phyloP scores from a whole-genome alignment of 768 basidiomycete genomes.

The Lentinula raphanica region DNA sequence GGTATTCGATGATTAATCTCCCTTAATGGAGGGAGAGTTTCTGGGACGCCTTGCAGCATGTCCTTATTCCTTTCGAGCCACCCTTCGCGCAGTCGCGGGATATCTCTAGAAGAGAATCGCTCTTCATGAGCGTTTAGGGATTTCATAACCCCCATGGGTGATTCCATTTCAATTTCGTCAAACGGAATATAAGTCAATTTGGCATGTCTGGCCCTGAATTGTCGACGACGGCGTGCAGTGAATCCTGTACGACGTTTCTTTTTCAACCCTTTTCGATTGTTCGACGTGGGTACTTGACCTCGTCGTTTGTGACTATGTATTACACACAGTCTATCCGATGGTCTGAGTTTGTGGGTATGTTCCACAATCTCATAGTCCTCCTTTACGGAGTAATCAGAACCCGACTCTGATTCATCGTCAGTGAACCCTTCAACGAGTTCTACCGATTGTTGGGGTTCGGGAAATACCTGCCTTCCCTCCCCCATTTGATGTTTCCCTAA shows the following conservation, averaged over 20 bases:
- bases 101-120: background rate
- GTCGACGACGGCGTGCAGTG: background rate
- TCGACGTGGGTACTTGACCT: background rate
- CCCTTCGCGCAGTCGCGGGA: background rate
- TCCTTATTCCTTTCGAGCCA: background rate
- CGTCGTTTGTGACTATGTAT: background rate
- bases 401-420: background rate
- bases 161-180: background rate
- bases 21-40: constrained; percentile 18
- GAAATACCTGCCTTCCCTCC: background rate
- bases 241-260: background rate
- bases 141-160: background rate
- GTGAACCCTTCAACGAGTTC: too few species aligned
- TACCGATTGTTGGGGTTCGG: background rate
- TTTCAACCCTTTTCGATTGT: background rate
- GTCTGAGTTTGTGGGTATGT: background rate
- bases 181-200: background rate
- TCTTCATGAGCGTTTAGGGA: background rate
- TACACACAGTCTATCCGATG: background rate
- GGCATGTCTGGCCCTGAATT: background rate
- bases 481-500: background rate
- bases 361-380: background rate
- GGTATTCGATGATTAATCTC: constrained; percentile 33
- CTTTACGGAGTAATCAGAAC: background rate
- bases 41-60: background rate